Percentiles rank a stretch among this genome's conserved stretches.
These are phyloP conservation scores for Protostelium mycophagum DNA, from an alignment of 78 protist species.

Conservation along the genomic window DNA sequence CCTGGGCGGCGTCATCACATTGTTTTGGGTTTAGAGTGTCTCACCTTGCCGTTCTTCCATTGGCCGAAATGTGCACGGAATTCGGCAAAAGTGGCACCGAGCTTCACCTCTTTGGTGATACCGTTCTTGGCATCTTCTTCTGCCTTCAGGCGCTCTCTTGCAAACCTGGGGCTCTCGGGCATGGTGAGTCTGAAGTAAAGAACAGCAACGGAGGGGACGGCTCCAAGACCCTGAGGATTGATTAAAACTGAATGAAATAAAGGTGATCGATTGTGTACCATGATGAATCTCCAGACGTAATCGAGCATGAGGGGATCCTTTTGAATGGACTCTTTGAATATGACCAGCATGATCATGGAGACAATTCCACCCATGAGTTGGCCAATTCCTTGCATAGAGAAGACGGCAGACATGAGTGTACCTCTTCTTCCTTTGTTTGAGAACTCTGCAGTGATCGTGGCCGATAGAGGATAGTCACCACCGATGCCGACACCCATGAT, in stretches of 20 bases:
- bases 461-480: constrained; percentile 80
- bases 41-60: constrained; percentile 13
- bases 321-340: background rate
- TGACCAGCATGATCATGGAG: background rate
- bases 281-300: constrained; percentile 55
- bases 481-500: constrained; percentile 81
- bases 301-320: constrained; percentile 20
- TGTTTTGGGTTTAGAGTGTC: too few species aligned
- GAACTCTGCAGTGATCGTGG: constrained; percentile 61
- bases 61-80: background rate
- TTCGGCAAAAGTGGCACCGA: background rate
- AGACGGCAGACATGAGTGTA: constrained; percentile 42
- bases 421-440: constrained; percentile 39
- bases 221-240: constrained; percentile 38
- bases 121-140: background rate
- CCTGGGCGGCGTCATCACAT: too few species aligned
- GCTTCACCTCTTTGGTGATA: too few species aligned
- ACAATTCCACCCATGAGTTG: constrained; percentile 47
- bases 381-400: constrained; percentile 82
- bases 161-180: constrained; percentile 26
- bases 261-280: background rate
- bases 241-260: background rate
- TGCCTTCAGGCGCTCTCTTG: background rate
- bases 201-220: constrained; percentile 41
- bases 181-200: constrained; percentile 44